Conservation (phyloP, 805 yeast species). For the Metschnikowia borealis region DNA sequence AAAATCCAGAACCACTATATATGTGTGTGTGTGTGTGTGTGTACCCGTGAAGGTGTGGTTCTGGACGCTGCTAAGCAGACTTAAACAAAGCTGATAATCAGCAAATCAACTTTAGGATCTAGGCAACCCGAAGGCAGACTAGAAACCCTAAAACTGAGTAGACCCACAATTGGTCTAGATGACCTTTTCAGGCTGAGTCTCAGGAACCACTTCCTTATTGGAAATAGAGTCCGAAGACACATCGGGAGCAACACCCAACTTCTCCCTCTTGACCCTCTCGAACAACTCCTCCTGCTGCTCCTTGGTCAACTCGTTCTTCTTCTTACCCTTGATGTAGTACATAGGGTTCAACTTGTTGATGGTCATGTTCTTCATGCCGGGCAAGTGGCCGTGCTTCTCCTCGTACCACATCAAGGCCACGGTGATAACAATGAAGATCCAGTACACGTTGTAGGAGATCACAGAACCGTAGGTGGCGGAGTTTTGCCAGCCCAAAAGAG, state of each 20-base stretch:
- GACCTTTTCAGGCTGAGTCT: neutral
- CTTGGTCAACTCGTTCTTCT: constrained; percentile 52
- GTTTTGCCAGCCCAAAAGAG: constrained; percentile 95
- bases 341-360: constrained; percentile 61
- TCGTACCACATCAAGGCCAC: constrained; percentile 67
- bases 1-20: constrained; percentile 7
- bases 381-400: constrained; percentile 79
- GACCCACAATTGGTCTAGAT: too few relatives aligned
- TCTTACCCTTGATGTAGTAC: constrained; percentile 66
- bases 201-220: constrained; percentile 4
- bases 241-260: constrained; percentile 11
- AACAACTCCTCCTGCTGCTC: constrained; percentile 54
- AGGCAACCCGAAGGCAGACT: too few relatives aligned
- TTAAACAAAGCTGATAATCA: too few relatives aligned
- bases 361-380: constrained; percentile 50
- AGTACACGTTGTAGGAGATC: constrained; percentile 80
- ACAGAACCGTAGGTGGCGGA: constrained; percentile 92
- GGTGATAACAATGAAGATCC: constrained; percentile 61
- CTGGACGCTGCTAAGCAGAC: neutral
- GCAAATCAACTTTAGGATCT: too few relatives aligned
- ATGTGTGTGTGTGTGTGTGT: constrained; percentile 17
- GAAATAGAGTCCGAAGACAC: constrained; percentile 9
- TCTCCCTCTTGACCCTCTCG: constrained; percentile 22
- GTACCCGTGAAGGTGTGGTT: neutral
- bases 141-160: too few relatives aligned